Conservation (phyloP, 2,329 filamentous ascomycete species). For the Penicillium sp. region DNA sequence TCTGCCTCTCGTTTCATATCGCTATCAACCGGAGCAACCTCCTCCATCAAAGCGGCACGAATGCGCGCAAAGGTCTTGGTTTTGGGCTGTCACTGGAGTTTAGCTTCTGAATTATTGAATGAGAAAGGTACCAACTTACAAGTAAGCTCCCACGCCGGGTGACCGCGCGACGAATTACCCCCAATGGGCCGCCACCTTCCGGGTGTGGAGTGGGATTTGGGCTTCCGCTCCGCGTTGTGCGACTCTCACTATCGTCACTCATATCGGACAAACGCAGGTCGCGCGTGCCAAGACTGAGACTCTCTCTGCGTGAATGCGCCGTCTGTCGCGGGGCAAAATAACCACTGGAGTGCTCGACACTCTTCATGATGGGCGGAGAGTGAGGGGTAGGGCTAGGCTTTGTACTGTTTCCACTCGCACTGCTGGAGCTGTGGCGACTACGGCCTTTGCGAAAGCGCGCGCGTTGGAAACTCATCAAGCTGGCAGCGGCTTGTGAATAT, state of each 20-base stretch:
- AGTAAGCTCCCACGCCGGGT: constrained; percentile 85
- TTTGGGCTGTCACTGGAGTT: constrained; percentile 66
- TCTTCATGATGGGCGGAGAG: constrained; percentile 69
- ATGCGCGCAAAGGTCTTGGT: constrained; percentile 95
- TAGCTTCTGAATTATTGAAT: not conserved
- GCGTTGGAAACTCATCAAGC: constrained; percentile 75
- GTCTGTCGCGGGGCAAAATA: constrained; percentile 56
- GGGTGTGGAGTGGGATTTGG: constrained; percentile 36
- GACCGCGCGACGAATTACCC: constrained; percentile 78
- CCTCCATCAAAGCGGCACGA: constrained; percentile 82
- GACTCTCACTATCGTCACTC: constrained; percentile 72
- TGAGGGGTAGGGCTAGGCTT: constrained; percentile 68
- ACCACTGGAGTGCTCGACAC: constrained; percentile 53
- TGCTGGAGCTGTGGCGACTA: constrained; percentile 66
- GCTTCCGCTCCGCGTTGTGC: constrained; percentile 35
- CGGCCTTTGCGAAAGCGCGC: constrained; percentile 58
- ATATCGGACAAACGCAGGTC: constrained; percentile 78
- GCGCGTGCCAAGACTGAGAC: constrained; percentile 85
- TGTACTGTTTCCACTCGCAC: constrained; percentile 68
- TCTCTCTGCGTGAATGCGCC: constrained; percentile 69
- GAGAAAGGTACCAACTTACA: constrained; percentile 52
- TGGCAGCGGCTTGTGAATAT: constrained; percentile 68
- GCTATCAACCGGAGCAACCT: constrained; percentile 80
- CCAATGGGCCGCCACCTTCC: constrained; percentile 60
- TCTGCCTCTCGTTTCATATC: constrained; percentile 90